Conservation (phyloP, 1,284 basidiomycete species). For the Ceratorhiza oryzae-sativae region DNA sequence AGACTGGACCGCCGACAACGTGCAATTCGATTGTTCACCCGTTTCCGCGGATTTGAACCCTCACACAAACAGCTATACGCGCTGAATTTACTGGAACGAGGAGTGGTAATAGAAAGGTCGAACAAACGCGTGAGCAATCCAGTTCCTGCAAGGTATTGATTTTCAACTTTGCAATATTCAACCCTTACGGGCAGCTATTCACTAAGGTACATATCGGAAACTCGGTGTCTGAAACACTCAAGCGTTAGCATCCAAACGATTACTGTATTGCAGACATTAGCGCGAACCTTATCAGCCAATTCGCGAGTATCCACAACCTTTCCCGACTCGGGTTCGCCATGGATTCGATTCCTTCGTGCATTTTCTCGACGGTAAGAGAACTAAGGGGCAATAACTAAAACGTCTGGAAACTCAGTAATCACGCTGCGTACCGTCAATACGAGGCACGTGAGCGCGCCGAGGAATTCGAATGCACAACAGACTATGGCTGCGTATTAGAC, state of each 20-base stretch:
- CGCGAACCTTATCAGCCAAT: constrained; percentile 30
- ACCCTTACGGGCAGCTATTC: too few relatives aligned
- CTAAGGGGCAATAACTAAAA: neutral
- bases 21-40: too few relatives aligned
- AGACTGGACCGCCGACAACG: too few relatives aligned
- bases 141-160: too few relatives aligned
- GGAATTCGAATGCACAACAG: constrained; percentile 25
- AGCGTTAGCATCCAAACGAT: neutral
- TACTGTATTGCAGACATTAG: too few relatives aligned
- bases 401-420: too few relatives aligned
- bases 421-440: constrained; percentile 33
- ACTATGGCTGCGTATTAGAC: neutral
- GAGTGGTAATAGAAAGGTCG: too few relatives aligned
- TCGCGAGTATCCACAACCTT: constrained; percentile 22
- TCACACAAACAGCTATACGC: too few relatives aligned
- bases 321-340: constrained; percentile 11
- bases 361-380: constrained; percentile 27
- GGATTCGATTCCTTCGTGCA: constrained; percentile 16
- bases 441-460: neutral
- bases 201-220: constrained; percentile 23
- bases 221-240: constrained; percentile 9
- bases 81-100: too few relatives aligned
- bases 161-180: too few relatives aligned
- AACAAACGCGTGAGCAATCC: too few relatives aligned
- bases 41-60: too few relatives aligned